phyloP scores from a whole-genome alignment of 2,329 filamentous ascomycete genomes.

The Alternaria ventricosa region DNA sequence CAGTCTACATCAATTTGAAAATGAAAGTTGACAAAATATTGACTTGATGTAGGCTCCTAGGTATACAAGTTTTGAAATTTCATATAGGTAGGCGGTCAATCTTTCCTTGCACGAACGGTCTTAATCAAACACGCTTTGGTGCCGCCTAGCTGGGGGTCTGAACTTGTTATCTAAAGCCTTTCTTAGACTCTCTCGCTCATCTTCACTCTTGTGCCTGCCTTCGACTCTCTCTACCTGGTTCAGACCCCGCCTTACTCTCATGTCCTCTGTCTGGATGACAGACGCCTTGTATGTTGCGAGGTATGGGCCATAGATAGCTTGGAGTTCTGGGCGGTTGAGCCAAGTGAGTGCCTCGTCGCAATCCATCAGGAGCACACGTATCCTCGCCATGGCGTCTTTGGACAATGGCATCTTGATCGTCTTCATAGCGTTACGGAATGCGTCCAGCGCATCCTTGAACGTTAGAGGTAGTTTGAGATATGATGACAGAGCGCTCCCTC shows the following conservation, averaged over 20 bases:
- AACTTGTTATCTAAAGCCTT: background rate
- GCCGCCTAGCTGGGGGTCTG: background rate
- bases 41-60: no score
- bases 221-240: background rate
- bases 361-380: background rate
- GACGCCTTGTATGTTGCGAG: background rate
- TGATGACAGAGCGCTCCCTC: background rate
- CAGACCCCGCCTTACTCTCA: background rate
- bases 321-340: background rate
- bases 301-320: background rate
- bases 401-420: background rate
- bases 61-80: no score
- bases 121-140: background rate
- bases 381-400: background rate
- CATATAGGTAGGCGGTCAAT: no score
- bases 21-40: no score
- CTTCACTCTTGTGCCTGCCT: background rate
- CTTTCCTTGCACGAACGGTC: no score
- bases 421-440: background rate
- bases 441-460: background rate
- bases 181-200: background rate
- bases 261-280: background rate
- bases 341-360: background rate
- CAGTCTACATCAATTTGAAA: no score
- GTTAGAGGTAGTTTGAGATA: background rate